These are phyloP conservation scores for Yamadazyma sp. DNA, from an alignment of 805 yeast genomes.

Conservation along the genomic window DNA sequence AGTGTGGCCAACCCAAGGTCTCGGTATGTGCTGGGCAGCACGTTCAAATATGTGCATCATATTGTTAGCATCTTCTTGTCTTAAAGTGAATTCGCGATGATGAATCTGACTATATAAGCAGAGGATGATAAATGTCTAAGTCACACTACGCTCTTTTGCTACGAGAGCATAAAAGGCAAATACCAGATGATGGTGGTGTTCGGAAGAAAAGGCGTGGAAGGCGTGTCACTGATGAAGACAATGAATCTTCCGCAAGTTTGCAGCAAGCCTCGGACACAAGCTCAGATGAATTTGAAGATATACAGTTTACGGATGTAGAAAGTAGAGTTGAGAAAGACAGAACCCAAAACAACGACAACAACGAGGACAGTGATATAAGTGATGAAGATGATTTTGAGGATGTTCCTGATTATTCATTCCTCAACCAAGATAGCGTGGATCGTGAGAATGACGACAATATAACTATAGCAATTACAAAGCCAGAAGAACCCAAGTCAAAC, in stretches of 20 bases:
- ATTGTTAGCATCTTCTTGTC: too few species aligned
- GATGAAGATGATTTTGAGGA: constrained; percentile 3
- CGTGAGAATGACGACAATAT: constrained; percentile 6
- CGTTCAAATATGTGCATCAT: too few species aligned
- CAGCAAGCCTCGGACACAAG: too few species aligned
- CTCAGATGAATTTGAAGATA: constrained; percentile 28
- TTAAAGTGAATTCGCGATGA: too few species aligned
- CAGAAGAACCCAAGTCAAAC: constrained; percentile 18
- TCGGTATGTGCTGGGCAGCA: too few species aligned
- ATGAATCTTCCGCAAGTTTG: too few species aligned
- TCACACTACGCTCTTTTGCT: neutral
- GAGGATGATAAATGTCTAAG: neutral
- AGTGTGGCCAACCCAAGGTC: neutral
- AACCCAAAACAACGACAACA: too few species aligned
- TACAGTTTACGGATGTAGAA: too few species aligned
- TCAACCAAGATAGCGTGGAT: neutral
- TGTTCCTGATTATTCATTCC: constrained; percentile 9
- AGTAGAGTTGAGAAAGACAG: too few species aligned
- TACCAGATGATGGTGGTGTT: neutral
- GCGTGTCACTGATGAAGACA: too few species aligned
- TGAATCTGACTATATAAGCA: neutral
- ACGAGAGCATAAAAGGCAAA: constrained; percentile 1
- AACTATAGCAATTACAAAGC: constrained; percentile 17
- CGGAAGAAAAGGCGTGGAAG: neutral
- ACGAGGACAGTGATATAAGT: too few species aligned